Percentiles rank a stretch among this genome's conserved stretches.
These are phyloP conservation scores for Curvularia eragrostidis DNA, from an alignment of 2,329 filamentous ascomycete genomes.

Conservation along the genomic window DNA sequence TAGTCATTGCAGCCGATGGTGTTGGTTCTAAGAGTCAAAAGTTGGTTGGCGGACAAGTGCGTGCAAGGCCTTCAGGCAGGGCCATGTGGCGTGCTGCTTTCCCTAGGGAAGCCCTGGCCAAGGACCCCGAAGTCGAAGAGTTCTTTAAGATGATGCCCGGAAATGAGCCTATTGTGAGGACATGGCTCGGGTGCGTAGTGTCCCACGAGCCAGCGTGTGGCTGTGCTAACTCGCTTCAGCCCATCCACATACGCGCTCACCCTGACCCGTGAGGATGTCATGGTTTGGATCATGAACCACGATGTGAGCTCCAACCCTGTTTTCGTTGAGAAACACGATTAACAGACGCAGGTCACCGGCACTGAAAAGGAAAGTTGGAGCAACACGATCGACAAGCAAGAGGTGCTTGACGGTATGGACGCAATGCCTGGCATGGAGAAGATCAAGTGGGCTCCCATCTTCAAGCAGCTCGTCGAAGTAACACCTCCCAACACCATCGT, in stretches of 20 bases:
- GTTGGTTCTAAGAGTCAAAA: constrained; percentile 56
- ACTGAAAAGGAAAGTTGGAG: constrained; percentile 56
- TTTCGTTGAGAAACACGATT: constrained; percentile 7
- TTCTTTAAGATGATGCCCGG: constrained; percentile 55
- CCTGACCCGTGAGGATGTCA: constrained; percentile 54
- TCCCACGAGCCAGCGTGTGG: too few relatives aligned
- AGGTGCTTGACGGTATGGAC: constrained; percentile 56
- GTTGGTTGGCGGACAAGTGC: constrained; percentile 54
- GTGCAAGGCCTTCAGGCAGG: constrained; percentile 49
- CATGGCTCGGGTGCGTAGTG: constrained; percentile 50
- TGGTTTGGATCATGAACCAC: constrained; percentile 61
- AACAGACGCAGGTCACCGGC: constrained; percentile 49
- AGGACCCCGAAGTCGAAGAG: constrained; percentile 56
- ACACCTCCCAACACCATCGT: constrained; percentile 57
- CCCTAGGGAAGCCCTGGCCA: constrained; percentile 53
- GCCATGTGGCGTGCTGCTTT: constrained; percentile 53
- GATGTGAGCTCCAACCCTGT: constrained; percentile 41
- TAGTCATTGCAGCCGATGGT: constrained; percentile 51
- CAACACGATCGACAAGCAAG: constrained; percentile 55
- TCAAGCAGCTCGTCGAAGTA: constrained; percentile 54
- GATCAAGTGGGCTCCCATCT: constrained; percentile 54
- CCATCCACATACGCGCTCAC: constrained; percentile 55
- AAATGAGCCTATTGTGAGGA: constrained; percentile 55
- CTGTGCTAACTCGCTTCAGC: constrained; percentile 24
- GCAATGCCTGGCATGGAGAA: constrained; percentile 52